Percentiles rank a stretch among this genome's conserved stretches.
Conservation (phyloP, 2,329 filamentous ascomycete genomes). For the Orbilia ellipsospora region DNA sequence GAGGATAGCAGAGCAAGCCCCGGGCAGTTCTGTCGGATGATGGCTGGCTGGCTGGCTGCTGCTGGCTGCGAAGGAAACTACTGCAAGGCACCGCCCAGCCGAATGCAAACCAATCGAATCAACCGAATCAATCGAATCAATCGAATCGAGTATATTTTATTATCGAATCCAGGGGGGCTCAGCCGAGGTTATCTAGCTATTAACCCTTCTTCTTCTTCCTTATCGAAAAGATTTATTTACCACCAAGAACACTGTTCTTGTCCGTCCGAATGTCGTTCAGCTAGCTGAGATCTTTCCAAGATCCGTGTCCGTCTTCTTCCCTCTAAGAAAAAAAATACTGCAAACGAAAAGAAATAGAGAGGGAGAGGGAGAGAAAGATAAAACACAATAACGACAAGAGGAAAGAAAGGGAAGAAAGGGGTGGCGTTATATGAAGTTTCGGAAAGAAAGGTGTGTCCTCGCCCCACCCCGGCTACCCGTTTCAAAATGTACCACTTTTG, state of each 20-base stretch:
- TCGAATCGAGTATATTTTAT: too few species aligned
- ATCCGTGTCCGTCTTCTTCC: too few species aligned
- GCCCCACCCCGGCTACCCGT: conserved; percentile 2
- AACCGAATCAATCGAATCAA: too few species aligned
- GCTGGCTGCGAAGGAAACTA: too few species aligned
- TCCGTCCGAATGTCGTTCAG: too few species aligned
- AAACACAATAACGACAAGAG: conserved; percentile 1
- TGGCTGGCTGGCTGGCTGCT: background rate
- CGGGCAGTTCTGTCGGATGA: background rate
- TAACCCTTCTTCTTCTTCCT: background rate
- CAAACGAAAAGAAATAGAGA: conserved; percentile 1
- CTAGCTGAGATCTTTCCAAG: too few species aligned
- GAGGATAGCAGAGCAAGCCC: background rate
- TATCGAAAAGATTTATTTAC: too few species aligned
- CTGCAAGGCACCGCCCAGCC: too few species aligned
- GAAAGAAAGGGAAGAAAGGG: background rate
- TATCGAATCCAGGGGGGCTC: too few species aligned
- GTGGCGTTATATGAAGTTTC: conserved; percentile 1
- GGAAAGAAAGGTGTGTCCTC: conserved; percentile 8
- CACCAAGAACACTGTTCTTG: too few species aligned
- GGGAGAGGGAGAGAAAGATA: background rate
- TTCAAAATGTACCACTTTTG: conserved; percentile 50
- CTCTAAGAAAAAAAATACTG: too few species aligned
- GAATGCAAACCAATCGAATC: too few species aligned
- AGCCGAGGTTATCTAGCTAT: background rate